These are phyloP conservation scores for Colletotrichum sp. DNA, from an alignment of 2,329 filamentous ascomycete species.

Conservation along the genomic window DNA sequence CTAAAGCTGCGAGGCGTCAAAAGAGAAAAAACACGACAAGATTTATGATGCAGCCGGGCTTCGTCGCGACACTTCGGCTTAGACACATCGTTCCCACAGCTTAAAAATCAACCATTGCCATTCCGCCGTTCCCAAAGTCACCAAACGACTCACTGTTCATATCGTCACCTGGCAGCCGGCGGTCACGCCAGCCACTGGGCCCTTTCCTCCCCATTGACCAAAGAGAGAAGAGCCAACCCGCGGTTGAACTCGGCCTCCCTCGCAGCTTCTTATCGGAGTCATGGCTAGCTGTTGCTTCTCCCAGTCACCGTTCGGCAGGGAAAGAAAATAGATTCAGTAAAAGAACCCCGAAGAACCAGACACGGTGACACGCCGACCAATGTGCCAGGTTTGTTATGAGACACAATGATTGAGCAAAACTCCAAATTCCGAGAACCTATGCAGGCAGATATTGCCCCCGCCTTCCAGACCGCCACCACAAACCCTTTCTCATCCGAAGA, in stretches of 20 bases:
- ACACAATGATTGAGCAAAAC: constrained; percentile 40
- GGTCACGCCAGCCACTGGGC: constrained; percentile 5
- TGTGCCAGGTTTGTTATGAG: constrained; percentile 27
- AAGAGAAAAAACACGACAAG: constrained; percentile 45
- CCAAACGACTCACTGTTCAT: constrained; percentile 26
- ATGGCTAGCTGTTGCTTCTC: constrained; percentile 14
- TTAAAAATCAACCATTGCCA: constrained; percentile 28
- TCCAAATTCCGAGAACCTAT: constrained; percentile 46
- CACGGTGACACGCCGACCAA: constrained; percentile 22
- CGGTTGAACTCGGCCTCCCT: neutral
- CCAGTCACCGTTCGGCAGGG: constrained; percentile 8
- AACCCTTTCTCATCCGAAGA: constrained; percentile 38
- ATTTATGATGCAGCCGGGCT: constrained; percentile 50
- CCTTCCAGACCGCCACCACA: constrained; percentile 33
- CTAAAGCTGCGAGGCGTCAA: constrained; percentile 39
- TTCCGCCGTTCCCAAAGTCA: constrained; percentile 20
- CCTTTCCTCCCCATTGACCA: neutral
- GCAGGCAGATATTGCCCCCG: constrained; percentile 34
- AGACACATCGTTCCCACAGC: constrained; percentile 16
- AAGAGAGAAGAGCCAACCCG: neutral
- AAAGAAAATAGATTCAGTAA: constrained; percentile 11
- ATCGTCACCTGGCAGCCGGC: constrained; percentile 33
- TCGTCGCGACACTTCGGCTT: constrained; percentile 43
- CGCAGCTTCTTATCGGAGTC: constrained; percentile 9
- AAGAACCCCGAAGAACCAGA: constrained; percentile 20